Conservation (phyloP, 2,329 filamentous ascomycete genomes). For the Zymoseptoria passerinii region DNA sequence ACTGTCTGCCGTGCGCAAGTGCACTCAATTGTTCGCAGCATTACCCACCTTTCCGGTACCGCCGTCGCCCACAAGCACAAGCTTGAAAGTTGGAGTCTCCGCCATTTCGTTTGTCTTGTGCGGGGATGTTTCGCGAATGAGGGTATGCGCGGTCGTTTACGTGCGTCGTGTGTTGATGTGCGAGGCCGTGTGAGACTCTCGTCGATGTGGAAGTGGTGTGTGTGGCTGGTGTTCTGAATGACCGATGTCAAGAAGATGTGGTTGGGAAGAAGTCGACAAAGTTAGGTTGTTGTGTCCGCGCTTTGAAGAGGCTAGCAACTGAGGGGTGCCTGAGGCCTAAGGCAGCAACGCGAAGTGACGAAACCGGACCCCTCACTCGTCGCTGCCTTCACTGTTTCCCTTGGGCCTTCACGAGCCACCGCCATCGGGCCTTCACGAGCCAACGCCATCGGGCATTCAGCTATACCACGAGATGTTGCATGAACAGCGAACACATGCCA, state of each 20-base stretch:
- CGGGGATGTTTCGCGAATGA: constrained; percentile 4
- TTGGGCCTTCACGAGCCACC: background rate
- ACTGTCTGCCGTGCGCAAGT: background rate
- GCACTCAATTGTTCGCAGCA: background rate
- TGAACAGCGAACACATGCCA: background rate
- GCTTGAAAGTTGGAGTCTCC: constrained; percentile 83
- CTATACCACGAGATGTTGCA: background rate
- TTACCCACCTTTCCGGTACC: constrained; percentile 92
- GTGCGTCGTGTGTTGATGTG: background rate
- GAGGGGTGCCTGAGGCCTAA: background rate
- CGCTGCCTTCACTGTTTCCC: background rate
- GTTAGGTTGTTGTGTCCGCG: background rate
- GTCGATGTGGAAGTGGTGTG: background rate
- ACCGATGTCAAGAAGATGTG: background rate
- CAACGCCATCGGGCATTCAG: too few species aligned
- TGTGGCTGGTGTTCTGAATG: background rate
- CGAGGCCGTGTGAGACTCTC: background rate
- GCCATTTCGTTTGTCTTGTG: constrained; percentile 25
- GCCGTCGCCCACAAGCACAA: constrained; percentile 98
- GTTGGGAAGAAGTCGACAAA: background rate
- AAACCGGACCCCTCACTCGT: background rate
- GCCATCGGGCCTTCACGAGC: background rate
- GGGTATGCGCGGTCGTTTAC: background rate
- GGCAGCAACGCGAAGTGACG: background rate
- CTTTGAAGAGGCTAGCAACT: background rate